Conservation (phyloP, 2,329 filamentous ascomycete genomes). For the Fusarium agapanthi region DNA sequence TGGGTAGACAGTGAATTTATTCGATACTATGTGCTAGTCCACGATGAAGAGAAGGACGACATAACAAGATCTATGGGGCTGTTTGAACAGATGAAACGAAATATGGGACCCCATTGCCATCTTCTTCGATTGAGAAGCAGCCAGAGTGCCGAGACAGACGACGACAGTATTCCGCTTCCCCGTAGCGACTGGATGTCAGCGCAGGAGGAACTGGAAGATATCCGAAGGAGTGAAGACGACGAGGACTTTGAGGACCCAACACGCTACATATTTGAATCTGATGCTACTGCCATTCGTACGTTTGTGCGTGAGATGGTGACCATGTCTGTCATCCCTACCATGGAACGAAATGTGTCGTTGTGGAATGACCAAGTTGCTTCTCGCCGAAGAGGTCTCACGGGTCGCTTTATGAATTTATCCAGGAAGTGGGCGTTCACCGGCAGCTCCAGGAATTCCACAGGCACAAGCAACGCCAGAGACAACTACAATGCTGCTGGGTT, state of each 20-base stretch:
- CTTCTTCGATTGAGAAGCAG: slow-evolving; percentile 84
- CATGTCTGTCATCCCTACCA: slow-evolving; percentile 92
- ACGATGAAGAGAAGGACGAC: slow-evolving; percentile 95
- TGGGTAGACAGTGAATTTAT: slow-evolving; percentile 95
- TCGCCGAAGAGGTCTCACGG: slow-evolving; percentile 84
- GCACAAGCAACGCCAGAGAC: slow-evolving; percentile 59
- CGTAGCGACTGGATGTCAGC: slow-evolving; percentile 90
- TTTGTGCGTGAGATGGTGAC: slow-evolving; percentile 96
- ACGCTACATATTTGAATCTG: slow-evolving; percentile 89
- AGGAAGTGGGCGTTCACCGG: slow-evolving; percentile 89
- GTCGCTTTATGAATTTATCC: slow-evolving; percentile 93
- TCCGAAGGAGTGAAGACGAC: slow-evolving; percentile 72
- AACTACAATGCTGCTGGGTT: slow-evolving; percentile 86
- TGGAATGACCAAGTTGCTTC: slow-evolving; percentile 99
- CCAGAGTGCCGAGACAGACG: slow-evolving; percentile 87
- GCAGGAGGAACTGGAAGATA: slow-evolving; percentile 80
- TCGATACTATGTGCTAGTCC: slow-evolving; percentile 94
- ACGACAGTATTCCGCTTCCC: slow-evolving; percentile 85
- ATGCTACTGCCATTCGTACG: slow-evolving; percentile 84
- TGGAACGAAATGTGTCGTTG: slow-evolving; percentile 89
- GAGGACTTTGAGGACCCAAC: slow-evolving; percentile 76
- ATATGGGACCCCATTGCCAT: slow-evolving; percentile 95
- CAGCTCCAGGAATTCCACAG: slow-evolving; percentile 67
- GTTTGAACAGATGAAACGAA: slow-evolving; percentile 99
- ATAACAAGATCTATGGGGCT: slow-evolving; percentile 87